Evolutionary conservation across 176 grass and related monocot species (phyloP).

Genomic region (Urochloa ruziziensis): DNA sequence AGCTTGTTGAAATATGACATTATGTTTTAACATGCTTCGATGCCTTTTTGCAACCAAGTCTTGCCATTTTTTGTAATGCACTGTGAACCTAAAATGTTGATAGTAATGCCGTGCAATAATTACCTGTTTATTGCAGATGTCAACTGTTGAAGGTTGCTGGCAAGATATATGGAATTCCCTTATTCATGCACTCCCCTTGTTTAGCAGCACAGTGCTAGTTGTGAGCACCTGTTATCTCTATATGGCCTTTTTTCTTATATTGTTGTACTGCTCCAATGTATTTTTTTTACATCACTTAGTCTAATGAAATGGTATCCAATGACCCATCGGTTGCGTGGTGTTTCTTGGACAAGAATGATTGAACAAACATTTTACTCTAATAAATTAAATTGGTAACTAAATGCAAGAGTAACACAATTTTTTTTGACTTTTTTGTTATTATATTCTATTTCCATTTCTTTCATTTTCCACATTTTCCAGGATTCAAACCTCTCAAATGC

Average conservation of each 20-base stretch:
- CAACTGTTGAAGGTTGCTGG: conserved; percentile 64
- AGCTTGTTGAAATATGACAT: neutral
- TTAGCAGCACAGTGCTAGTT: conserved; percentile 55
- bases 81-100: neutral
- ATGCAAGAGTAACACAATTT: neutral
- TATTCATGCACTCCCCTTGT: conserved; percentile 62
- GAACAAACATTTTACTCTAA: conserved; percentile 1
- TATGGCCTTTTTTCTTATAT: conserved; percentile 9
- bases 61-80: neutral
- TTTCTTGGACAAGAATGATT: conserved; percentile 9
- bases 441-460: conserved; percentile 2
- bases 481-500: neutral
- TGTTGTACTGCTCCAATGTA: conserved; percentile 7
- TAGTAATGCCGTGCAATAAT: neutral
- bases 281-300: neutral
- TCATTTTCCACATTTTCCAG: neutral
- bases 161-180: conserved; percentile 89
- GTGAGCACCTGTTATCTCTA: conserved; percentile 54
- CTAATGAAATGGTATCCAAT: conserved; percentile 1
- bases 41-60: conserved; percentile 10
- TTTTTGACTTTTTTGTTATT: neutral
- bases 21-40: neutral
- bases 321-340: neutral
- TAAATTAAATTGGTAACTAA: conserved; percentile 5
- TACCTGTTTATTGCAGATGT: conserved; percentile 60